These are phyloP conservation scores for Casuarina equisetifolia DNA, from an alignment of 306 rosid species.

Conservation along the genomic window DNA sequence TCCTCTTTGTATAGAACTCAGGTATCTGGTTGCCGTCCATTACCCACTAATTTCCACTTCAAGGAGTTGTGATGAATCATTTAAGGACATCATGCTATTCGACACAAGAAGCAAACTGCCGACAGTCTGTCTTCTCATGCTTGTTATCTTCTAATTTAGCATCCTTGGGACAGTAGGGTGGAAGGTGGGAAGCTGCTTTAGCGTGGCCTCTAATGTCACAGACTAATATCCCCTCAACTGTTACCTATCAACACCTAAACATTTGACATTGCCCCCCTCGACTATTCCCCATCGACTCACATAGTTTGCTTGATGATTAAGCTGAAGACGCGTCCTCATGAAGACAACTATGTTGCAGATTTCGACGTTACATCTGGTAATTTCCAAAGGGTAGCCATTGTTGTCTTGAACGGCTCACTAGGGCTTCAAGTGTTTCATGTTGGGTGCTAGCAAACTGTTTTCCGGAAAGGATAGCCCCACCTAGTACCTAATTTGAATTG, in stretches of 20 bases:
- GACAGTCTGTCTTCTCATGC: not conserved
- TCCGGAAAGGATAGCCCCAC: not conserved
- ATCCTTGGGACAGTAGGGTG: not conserved
- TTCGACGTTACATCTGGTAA: not conserved
- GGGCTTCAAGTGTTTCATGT: no score
- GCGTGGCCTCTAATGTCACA: not conserved
- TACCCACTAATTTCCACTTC: not conserved
- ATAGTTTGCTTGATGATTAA: not conserved
- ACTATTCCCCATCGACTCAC: no score
- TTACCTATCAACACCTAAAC: no score
- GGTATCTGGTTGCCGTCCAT: not conserved
- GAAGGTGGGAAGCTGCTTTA: not conserved
- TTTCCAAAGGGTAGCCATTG: not conserved
- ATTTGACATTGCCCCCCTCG: no score
- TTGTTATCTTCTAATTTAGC: not conserved
- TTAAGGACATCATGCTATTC: not conserved
- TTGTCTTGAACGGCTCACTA: not conserved
- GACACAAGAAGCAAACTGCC: not conserved
- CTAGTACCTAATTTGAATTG: not conserved
- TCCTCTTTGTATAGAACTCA: not conserved
- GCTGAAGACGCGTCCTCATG: not conserved
- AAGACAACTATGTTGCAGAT: not conserved
- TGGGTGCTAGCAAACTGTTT: no score
- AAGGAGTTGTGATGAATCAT: not conserved
- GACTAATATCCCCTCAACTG: not conserved